Evolutionary conservation across 148 eudicot genomes (phyloP).

Genomic region (Fagopyrum tataricum): DNA sequence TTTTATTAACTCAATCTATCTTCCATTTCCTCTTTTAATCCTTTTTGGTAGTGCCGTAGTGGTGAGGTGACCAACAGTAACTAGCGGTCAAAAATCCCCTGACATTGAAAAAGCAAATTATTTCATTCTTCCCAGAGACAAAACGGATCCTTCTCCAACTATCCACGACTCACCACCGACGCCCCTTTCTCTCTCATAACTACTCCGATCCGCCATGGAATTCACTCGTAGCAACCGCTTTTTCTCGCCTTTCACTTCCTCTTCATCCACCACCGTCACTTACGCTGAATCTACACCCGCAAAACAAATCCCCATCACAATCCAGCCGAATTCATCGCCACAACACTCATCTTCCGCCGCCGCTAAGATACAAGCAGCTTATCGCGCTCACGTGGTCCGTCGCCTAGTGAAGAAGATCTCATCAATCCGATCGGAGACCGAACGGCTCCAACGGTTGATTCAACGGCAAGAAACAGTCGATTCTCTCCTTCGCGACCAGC

Average conservation of each 20-base stretch:
- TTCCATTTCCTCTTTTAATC: no score
- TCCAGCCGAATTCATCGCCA: conserved; percentile 19
- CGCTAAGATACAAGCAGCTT: conserved; percentile 66
- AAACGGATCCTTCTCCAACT: not conserved
- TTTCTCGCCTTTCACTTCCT: conserved; percentile 21
- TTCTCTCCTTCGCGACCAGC: conserved; percentile 35
- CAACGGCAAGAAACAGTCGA: conserved; percentile 90
- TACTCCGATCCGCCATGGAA: conserved; percentile 23
- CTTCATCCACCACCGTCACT: conserved; percentile 28
- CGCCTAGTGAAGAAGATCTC: conserved; percentile 41
- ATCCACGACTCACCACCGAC: not conserved
- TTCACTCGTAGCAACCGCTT: conserved; percentile 24
- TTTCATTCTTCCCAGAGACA: not conserved
- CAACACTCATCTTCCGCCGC: conserved; percentile 24
- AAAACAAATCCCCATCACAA: conserved; percentile 33
- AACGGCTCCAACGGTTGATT: conserved; percentile 47
- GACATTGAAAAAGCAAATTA: no score
- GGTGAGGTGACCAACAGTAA: no score
- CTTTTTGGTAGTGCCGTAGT: no score
- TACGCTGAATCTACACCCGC: conserved; percentile 9
- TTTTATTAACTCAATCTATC: no score
- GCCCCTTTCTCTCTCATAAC: not conserved
- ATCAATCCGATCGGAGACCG: conserved; percentile 37
- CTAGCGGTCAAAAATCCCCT: no score
- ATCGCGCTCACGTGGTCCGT: conserved; percentile 48